Percentiles rank a stretch among this genome's conserved stretches.
Conservation (phyloP, 2,329 filamentous ascomycete genomes). For the Exophiala xenobiotica region DNA sequence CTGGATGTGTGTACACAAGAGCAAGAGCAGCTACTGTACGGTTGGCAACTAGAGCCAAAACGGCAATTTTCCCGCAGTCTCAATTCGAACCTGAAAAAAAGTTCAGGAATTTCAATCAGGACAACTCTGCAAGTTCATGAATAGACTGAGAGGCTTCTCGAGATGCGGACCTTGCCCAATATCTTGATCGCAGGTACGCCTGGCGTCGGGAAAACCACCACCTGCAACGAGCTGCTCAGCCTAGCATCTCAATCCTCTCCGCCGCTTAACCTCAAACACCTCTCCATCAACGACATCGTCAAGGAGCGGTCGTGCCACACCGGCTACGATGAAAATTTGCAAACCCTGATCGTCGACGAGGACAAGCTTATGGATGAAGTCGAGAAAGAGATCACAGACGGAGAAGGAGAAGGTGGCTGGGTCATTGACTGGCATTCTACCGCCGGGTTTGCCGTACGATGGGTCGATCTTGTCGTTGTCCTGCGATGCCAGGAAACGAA, state of each 20-base stretch:
- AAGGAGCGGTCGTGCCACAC: conserved; percentile 87
- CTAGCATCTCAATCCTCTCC: conserved; percentile 44
- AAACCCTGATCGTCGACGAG: conserved; percentile 92
- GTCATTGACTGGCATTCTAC: conserved; percentile 98
- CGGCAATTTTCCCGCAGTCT: not conserved
- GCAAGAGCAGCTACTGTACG: too few species aligned
- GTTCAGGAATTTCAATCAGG: too few species aligned
- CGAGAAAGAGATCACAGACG: conserved; percentile 68
- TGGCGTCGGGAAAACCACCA: conserved; percentile 92
- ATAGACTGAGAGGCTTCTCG: not conserved
- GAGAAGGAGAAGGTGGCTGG: conserved; percentile 64
- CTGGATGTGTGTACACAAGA: too few species aligned
- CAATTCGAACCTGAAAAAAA: not conserved
- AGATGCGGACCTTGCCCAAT: conserved; percentile 60
- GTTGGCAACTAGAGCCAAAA: not conserved
- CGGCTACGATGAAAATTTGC: conserved; percentile 78
- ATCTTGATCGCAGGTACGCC: conserved; percentile 95
- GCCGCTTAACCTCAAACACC: conserved; percentile 72
- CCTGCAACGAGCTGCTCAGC: conserved; percentile 68
- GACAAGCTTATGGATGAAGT: conserved; percentile 93
- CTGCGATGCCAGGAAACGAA: conserved; percentile 73
- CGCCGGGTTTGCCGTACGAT: conserved; percentile 87
- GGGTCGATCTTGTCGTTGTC: conserved; percentile 94
- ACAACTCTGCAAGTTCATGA: not conserved
- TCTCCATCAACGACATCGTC: conserved; percentile 87